phyloP scores from a whole-genome alignment of 345 rosid species.

The Triadica sebifera region DNA sequence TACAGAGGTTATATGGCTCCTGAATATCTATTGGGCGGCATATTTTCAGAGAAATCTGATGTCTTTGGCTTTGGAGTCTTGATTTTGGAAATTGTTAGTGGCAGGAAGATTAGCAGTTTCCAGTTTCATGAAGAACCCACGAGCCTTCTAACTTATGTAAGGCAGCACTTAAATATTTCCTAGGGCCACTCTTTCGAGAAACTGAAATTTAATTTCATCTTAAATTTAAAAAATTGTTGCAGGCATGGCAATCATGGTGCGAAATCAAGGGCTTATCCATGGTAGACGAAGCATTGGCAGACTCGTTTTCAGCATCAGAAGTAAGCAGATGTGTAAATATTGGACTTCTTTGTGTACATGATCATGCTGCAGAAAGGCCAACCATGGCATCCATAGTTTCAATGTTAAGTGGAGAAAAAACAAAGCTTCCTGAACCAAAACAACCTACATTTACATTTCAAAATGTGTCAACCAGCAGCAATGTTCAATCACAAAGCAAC shows the following conservation, averaged over 20 bases:
- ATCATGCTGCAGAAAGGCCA: slow-evolving; percentile 36
- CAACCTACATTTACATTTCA: slow-evolving; percentile 38
- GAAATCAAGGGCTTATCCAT: slow-evolving; percentile 25
- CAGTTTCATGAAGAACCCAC: background rate
- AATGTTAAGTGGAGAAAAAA: slow-evolving; percentile 30
- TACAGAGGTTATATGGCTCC: slow-evolving; percentile 4
- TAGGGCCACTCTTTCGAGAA: background rate
- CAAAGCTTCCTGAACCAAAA: slow-evolving; percentile 32
- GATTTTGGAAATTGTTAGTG: slow-evolving; percentile 13
- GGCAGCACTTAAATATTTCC: background rate
- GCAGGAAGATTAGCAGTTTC: slow-evolving; percentile 12
- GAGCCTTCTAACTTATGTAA: slow-evolving; percentile 13
- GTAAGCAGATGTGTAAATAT: slow-evolving; percentile 36
- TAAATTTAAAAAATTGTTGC: background rate
- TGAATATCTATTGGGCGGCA: background rate
- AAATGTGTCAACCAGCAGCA: background rate
- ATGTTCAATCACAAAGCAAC: slow-evolving; percentile 10
- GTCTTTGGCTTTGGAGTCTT: slow-evolving; percentile 15
- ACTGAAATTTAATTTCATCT: background rate
- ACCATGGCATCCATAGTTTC: slow-evolving; percentile 25
- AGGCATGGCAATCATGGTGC: slow-evolving; percentile 46
- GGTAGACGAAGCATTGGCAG: slow-evolving; percentile 26
- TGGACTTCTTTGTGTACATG: slow-evolving; percentile 46
- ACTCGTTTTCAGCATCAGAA: slow-evolving; percentile 22
- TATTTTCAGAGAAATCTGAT: slow-evolving; percentile 14